These are phyloP conservation scores for Saccharomycopsis crataegensis DNA, from an alignment of 1,139 yeast species.

Conservation along the genomic window DNA sequence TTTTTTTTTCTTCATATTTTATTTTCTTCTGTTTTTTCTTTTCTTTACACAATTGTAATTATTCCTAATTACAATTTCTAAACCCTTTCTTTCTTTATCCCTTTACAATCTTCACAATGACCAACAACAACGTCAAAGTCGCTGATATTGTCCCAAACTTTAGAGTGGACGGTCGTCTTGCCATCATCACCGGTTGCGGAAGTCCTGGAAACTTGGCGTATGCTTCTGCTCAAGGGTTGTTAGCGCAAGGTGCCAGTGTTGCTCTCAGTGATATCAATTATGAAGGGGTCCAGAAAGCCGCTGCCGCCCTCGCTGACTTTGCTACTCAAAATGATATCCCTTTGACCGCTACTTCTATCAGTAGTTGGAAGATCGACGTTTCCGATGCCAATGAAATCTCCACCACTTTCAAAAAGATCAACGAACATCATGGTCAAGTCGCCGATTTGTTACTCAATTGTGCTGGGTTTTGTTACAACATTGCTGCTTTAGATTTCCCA, in stretches of 20 bases:
- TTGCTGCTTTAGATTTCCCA: constrained; percentile 77
- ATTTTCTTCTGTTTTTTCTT: too few species aligned
- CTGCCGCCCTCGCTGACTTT: constrained; percentile 41
- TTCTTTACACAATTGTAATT: background rate
- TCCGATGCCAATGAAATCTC: constrained; percentile 60
- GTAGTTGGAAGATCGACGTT: constrained; percentile 73
- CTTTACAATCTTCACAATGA: background rate
- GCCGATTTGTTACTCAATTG: constrained; percentile 63
- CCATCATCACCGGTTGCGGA: constrained; percentile 47
- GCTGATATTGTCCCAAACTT: constrained; percentile 42
- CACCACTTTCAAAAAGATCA: constrained; percentile 40
- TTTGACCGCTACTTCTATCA: constrained; percentile 34
- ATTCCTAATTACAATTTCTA: background rate
- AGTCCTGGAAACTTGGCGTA: constrained; percentile 66
- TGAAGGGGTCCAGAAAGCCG: constrained; percentile 40
- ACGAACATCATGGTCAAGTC: constrained; percentile 50
- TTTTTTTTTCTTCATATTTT: too few species aligned
- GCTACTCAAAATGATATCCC: constrained; percentile 42
- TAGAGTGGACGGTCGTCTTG: constrained; percentile 62
- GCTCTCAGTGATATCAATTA: constrained; percentile 65
- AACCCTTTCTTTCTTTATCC: background rate
- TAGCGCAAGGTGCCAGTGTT: constrained; percentile 51
- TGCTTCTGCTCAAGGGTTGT: constrained; percentile 56
- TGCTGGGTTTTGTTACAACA: constrained; percentile 77
- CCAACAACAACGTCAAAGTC: background rate